Percentiles rank a stretch among this genome's conserved stretches.
phyloP scores from a whole-genome alignment of 805 yeast genomes.

The Clavispora vitiphila region DNA sequence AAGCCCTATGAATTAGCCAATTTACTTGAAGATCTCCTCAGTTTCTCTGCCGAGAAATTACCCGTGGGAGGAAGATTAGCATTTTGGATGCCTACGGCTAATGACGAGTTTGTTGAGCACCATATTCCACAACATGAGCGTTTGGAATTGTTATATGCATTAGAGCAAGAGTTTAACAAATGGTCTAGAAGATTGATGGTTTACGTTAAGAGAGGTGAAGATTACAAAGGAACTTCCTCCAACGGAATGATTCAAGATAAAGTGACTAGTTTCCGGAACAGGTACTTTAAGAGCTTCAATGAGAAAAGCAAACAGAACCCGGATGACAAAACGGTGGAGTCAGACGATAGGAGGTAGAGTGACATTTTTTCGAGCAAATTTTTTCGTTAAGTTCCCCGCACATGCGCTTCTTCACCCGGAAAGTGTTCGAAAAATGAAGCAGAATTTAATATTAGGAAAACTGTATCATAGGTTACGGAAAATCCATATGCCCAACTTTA shows the following conservation, averaged over 20 bases:
- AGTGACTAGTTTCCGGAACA: slow-evolving; percentile 60
- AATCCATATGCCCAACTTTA: too few species aligned
- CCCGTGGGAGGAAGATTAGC: slow-evolving; percentile 76
- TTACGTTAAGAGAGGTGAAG: slow-evolving; percentile 58
- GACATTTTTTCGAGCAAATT: too few species aligned
- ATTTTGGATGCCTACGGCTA: slow-evolving; percentile 98
- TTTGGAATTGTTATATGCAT: slow-evolving; percentile 62
- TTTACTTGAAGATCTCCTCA: slow-evolving; percentile 70
- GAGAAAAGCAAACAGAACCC: slow-evolving; percentile 21
- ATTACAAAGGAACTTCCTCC: slow-evolving; percentile 45
- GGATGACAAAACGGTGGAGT: too few species aligned
- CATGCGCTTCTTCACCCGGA: too few species aligned
- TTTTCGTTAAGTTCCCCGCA: too few species aligned
- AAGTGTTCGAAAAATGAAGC: too few species aligned
- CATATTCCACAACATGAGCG: slow-evolving; percentile 74
- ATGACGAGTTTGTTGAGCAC: slow-evolving; percentile 68
- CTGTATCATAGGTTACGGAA: too few species aligned
- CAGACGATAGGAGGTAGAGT: too few species aligned
- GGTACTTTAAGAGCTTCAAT: slow-evolving; percentile 69
- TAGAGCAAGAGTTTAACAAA: slow-evolving; percentile 85
- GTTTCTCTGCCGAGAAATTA: slow-evolving; percentile 67
- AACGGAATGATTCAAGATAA: slow-evolving; percentile 42
- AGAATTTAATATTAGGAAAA: too few species aligned
- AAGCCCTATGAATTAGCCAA: slow-evolving; percentile 80
- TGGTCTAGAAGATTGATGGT: slow-evolving; percentile 90